Conservation (phyloP, 352 stramenopile species). For the Phytophthora tubulina region DNA sequence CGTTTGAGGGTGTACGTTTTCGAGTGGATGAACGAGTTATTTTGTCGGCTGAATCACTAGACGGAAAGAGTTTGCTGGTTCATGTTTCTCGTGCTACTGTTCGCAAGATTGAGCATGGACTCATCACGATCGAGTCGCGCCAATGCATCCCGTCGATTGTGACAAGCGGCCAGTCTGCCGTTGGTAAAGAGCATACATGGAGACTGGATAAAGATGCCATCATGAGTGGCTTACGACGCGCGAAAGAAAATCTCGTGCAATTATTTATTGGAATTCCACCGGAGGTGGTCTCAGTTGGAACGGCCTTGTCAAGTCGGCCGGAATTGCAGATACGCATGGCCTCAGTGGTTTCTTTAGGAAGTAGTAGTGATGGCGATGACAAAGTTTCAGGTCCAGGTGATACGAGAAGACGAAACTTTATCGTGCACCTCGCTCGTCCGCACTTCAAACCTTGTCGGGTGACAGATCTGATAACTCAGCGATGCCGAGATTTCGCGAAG, state of each 20-base stretch:
- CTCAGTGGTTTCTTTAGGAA: conserved; percentile 19
- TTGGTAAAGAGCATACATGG: conserved; percentile 74
- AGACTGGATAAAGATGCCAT: conserved; percentile 83
- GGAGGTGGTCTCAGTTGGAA: conserved; percentile 55
- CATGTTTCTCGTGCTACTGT: conserved; percentile 70
- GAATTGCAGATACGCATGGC: conserved; percentile 46
- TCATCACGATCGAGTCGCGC: conserved; percentile 63
- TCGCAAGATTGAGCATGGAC: conserved; percentile 51
- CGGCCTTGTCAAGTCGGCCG: conserved; percentile 36
- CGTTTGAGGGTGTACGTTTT: conserved; percentile 68
- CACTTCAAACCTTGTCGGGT: conserved; percentile 68
- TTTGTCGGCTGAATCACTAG: conserved; percentile 74
- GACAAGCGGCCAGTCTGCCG: conserved; percentile 58
- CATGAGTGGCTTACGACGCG: conserved; percentile 67
- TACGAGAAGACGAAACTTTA: conserved; percentile 60
- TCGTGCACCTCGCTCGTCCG: conserved; percentile 69
- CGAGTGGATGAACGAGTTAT: conserved; percentile 79
- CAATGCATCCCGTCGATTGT: conserved; percentile 74
- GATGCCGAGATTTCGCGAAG: conserved; percentile 32
- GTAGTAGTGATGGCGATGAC: conserved; percentile 23
- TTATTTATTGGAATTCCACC: conserved; percentile 70
- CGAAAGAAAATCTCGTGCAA: conserved; percentile 83
- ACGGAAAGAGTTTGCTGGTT: conserved; percentile 69
- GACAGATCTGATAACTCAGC: conserved; percentile 51
- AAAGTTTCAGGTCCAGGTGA: conserved; percentile 52